Evolutionary conservation across 371 early-diverging fungal species (phyloP).

Genomic region (Ecytonucleospora hepatopenaei): DNA sequence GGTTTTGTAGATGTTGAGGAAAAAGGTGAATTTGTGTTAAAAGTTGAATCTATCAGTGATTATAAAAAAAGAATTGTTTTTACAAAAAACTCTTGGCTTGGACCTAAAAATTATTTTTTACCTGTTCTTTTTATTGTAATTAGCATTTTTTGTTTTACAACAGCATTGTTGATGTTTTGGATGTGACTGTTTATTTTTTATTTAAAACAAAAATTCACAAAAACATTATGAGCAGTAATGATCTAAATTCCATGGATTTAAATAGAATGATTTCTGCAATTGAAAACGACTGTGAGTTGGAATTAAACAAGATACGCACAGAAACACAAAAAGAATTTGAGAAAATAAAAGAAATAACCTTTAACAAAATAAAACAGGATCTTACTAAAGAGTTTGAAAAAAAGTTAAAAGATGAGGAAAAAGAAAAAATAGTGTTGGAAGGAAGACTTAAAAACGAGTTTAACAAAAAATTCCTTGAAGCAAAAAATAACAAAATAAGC

Average conservation of each 20-base stretch:
- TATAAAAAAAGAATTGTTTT: conserved; percentile 28
- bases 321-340: conserved; percentile 52
- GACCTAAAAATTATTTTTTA: conserved; percentile 42
- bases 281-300: conserved; percentile 53
- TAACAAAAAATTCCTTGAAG: conserved; percentile 22
- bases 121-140: conserved; percentile 20
- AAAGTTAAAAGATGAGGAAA: conserved; percentile 40
- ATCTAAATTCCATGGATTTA: conserved; percentile 48
- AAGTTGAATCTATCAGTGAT: conserved; percentile 26
- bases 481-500: conserved; percentile 38
- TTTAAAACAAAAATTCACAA: background rate
- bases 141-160: conserved; percentile 7
- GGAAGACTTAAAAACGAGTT: conserved; percentile 36
- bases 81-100: conserved; percentile 17
- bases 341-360: conserved; percentile 39
- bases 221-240: too few relatives aligned
- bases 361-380: conserved; percentile 21
- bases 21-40: conserved; percentile 33
- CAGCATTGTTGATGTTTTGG: background rate
- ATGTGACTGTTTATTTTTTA: background rate
- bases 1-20: conserved; percentile 53
- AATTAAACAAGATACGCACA: conserved; percentile 53
- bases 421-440: conserved; percentile 25
- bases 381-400: conserved; percentile 32
- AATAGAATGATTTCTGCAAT: conserved; percentile 56